These are phyloP conservation scores for Kwoniella botswanensis DNA, from an alignment of 768 basidiomycete species.

Conservation along the genomic window DNA sequence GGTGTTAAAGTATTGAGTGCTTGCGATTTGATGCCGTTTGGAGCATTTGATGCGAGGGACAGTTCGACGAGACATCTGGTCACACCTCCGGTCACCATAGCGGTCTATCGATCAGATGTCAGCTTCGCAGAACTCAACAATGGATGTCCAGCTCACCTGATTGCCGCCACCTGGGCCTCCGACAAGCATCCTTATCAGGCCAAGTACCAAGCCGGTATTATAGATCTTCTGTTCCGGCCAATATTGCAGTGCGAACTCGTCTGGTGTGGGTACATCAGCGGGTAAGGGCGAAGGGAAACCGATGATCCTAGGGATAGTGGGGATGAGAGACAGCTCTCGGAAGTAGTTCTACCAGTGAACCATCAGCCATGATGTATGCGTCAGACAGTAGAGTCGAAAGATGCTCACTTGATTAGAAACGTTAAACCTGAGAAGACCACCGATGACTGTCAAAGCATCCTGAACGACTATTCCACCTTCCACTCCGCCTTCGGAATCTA, in stretches of 20 bases:
- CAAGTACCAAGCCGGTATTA: constrained; percentile 78
- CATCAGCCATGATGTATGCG: no score
- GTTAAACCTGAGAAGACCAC: constrained; percentile 87
- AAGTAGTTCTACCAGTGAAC: constrained; percentile 78
- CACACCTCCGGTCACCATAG: constrained; percentile 60
- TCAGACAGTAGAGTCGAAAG: no score
- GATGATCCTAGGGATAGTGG: constrained; percentile 67
- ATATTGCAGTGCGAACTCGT: constrained; percentile 92
- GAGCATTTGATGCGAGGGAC: constrained; percentile 91
- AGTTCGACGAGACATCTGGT: constrained; percentile 83
- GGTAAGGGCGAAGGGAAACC: constrained; percentile 66
- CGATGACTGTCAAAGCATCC: constrained; percentile 83
- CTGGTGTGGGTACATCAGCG: constrained; percentile 64
- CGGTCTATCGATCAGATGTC: constrained; percentile 36
- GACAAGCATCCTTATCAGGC: constrained; percentile 83
- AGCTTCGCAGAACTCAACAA: no score
- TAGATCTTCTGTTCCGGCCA: constrained; percentile 91
- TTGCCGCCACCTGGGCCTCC: constrained; percentile 60
- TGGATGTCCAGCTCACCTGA: constrained; percentile 47
- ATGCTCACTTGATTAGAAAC: constrained; percentile 82
- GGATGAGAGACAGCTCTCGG: constrained; percentile 76
- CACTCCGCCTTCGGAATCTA: constrained; percentile 84
- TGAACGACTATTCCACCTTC: constrained; percentile 87
- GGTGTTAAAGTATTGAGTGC: constrained; percentile 68
- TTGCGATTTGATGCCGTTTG: constrained; percentile 83